Base-by-base conservation (phyloP, 768 basidiomycete genomes). In the Mycena albidolilacea region DNA sequence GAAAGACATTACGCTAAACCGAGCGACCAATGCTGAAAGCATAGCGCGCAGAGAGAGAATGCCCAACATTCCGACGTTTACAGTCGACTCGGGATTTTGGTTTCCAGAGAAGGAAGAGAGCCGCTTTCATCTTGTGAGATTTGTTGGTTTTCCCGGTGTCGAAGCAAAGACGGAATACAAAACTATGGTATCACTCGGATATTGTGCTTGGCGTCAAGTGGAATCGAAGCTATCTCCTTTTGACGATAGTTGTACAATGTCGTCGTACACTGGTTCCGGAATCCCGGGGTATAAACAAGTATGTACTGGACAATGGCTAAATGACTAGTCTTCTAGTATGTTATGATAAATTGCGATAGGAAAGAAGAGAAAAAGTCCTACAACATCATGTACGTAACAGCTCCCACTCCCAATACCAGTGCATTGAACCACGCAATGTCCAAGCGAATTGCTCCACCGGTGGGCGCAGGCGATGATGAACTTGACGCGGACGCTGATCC, bases 341-440 rank as follows among this genome's bases (percentile, higher is more conserved):
- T 48, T 48, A 48, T 17, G 46, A 48, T 48, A 9, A 48, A 48
- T 8, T 9, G n/a, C 19, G 21, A 52, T n/a, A 52, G 50, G n/a
- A 52, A 52, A n/a, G 5, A 52, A 52, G n/a, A 19, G 46, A 52
- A 52, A 52, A 21, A 52, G 50, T 52, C 50, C 50, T 52, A 52
- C 21, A 52, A 52, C 50, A 52, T 52, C 50, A 52, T 52, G 50
- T 21, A 52, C 50, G 50, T n/a, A 14, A 52, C 50, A 52, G 50
- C 50, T n/a, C 41, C 41, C 41, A n/a, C 50, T 52, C 50, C 50
- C n/a, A 52, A 52, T 52, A n/a, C 50, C 19, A 52, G 50, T 7
- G n/a, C 50, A 52, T 52, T 52, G 50, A 52, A 52, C 50, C 50
- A 52, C 50, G 50, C 50, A 52, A 52, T 52, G 50, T 52, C 50